These are phyloP conservation scores for Brassica rapa DNA, from an alignment of 345 rosid species.

Conservation along the genomic window DNA sequence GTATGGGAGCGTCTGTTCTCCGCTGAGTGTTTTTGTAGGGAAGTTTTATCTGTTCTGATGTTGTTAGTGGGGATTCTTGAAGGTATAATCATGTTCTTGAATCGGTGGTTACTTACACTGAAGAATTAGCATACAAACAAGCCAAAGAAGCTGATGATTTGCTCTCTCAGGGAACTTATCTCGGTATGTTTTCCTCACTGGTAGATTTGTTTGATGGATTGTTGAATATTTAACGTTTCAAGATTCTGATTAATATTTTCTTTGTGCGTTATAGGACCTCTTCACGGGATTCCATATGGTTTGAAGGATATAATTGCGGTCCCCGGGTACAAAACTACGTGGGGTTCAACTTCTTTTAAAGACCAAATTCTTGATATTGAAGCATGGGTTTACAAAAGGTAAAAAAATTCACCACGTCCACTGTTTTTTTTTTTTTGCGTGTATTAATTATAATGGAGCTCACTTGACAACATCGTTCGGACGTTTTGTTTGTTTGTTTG, in stretches of 20 bases:
- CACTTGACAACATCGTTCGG: background rate
- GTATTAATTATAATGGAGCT: background rate
- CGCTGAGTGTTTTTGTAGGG: background rate
- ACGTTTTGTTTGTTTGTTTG: background rate
- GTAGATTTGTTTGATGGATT: slow-evolving; percentile 60
- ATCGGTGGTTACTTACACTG: slow-evolving; percentile 74
- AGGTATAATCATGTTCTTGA: slow-evolving; percentile 72
- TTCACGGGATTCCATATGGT: slow-evolving; percentile 91
- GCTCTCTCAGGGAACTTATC: slow-evolving; percentile 72
- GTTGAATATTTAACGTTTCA: background rate
- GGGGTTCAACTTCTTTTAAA: slow-evolving; percentile 82
- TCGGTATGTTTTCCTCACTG: slow-evolving; percentile 49
- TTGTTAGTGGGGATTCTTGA: slow-evolving; percentile 20
- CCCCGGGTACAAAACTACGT: slow-evolving; percentile 78
- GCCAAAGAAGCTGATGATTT: slow-evolving; percentile 83
- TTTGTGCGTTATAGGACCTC: slow-evolving; percentile 61
- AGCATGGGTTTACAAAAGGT: slow-evolving; percentile 94
- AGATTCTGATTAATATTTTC: background rate
- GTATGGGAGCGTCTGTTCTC: slow-evolving; percentile 36
- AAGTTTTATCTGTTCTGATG: slow-evolving; percentile 3
- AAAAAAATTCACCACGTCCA: background rate
- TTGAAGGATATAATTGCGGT: slow-evolving; percentile 80
- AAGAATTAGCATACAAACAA: slow-evolving; percentile 76
- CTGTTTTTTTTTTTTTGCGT: background rate
- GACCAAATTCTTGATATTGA: slow-evolving; percentile 69